Evolutionary conservation across 768 basidiomycete genomes (phyloP).

Genomic region (Suillus subaureus): DNA sequence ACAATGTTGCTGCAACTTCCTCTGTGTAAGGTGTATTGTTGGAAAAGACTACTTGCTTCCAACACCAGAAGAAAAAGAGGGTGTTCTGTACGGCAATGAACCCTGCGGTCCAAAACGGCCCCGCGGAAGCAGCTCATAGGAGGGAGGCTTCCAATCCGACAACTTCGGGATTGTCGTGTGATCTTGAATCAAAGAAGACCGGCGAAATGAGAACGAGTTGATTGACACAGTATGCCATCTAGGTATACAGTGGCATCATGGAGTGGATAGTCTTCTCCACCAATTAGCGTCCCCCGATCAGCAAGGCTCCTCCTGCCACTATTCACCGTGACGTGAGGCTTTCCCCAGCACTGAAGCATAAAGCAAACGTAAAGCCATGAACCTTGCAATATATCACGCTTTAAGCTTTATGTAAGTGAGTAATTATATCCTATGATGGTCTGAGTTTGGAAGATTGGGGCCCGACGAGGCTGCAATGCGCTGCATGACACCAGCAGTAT

Average conservation of each 20-base stretch:
- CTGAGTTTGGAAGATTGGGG: neutral
- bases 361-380: neutral
- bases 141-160: neutral
- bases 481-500: neutral
- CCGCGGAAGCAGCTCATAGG: conserved; percentile 29
- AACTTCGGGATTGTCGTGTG: conserved; percentile 6
- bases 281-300: neutral
- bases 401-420: neutral
- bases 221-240: neutral
- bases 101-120: conserved; percentile 21
- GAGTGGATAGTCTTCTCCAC: neutral
- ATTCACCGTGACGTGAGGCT: neutral
- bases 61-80: conserved; percentile 20
- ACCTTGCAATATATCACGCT: neutral
- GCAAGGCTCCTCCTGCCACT: neutral
- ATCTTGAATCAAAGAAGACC: conserved; percentile 1
- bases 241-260: neutral
- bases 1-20: neutral
- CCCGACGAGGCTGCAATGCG: neutral
- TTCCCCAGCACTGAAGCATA: neutral
- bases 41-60: conserved; percentile 14
- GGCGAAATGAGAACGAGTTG: neutral
- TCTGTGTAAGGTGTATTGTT: conserved; percentile 6
- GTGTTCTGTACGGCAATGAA: conserved; percentile 21
- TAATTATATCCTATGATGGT: neutral